These are phyloP conservation scores for Dendrocalamus sinicus DNA, from an alignment of 176 grass and related monocot genomes.

Conservation along the genomic window DNA sequence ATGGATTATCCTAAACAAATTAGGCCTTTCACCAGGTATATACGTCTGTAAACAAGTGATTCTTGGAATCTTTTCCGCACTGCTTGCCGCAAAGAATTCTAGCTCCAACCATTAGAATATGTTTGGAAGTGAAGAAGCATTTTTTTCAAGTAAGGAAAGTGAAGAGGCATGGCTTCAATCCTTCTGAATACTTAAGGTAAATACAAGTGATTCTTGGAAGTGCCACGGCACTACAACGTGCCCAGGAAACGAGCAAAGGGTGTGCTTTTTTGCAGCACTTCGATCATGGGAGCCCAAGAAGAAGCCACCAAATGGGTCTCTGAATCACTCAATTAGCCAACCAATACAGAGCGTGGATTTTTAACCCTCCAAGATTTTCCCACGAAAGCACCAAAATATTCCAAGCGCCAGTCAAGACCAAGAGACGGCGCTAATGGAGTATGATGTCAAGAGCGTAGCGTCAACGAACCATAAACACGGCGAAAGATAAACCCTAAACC, in stretches of 20 bases:
- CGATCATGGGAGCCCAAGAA: not conserved
- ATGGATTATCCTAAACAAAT: not conserved
- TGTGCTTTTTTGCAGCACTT: not conserved
- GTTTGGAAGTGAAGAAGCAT: not conserved
- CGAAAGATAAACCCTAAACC: conserved; percentile 25
- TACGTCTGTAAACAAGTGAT: not conserved
- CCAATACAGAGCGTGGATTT: not conserved
- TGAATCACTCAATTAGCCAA: no score
- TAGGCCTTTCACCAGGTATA: not conserved
- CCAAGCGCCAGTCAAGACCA: not conserved
- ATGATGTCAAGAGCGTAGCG: not conserved
- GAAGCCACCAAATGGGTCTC: not conserved
- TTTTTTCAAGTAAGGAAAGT: not conserved
- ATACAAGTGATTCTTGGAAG: not conserved
- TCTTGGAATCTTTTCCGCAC: not conserved
- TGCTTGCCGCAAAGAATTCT: not conserved
- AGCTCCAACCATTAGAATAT: not conserved
- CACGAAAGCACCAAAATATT: not conserved
- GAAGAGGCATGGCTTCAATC: not conserved
- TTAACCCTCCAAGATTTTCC: not conserved
- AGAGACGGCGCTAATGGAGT: not conserved
- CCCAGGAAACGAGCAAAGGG: not conserved
- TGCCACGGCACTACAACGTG: not conserved
- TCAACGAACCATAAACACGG: not conserved
- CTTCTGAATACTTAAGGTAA: not conserved